A percentile compares a stretch with the other conserved stretches of the same genome.
phyloP scores from a whole-genome alignment of 176 grass and related monocot species.

The Paspalum notatum region DNA sequence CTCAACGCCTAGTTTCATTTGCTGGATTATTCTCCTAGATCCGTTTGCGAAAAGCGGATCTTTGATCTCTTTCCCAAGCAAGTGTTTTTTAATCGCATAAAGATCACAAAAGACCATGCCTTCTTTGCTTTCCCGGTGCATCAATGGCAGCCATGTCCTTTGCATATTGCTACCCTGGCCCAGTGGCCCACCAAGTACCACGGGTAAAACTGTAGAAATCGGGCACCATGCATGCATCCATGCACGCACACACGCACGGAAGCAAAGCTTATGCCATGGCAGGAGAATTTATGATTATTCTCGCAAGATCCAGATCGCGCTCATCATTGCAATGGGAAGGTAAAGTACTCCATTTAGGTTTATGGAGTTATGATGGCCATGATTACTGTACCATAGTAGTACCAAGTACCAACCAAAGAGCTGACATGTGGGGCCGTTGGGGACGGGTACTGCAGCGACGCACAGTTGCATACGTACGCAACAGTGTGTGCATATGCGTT shows the following conservation, averaged over 20 bases:
- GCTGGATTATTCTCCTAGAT: slow-evolving; percentile 16
- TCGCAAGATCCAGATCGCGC: slow-evolving; percentile 45
- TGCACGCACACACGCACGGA: background rate
- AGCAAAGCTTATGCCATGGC: slow-evolving; percentile 38
- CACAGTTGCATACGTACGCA: slow-evolving; percentile 44
- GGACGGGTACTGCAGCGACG: background rate
- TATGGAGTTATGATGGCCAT: slow-evolving; percentile 1
- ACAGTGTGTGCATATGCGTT: background rate
- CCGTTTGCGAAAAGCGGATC: slow-evolving; percentile 23
- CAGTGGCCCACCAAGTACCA: slow-evolving; percentile 2
- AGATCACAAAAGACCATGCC: slow-evolving; percentile 19
- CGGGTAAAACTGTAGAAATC: background rate
- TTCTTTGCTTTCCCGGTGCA: slow-evolving; percentile 30
- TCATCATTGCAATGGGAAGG: slow-evolving; percentile 41
- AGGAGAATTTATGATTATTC: slow-evolving; percentile 51
- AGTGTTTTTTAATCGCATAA: slow-evolving; percentile 17
- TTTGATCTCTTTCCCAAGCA: background rate
- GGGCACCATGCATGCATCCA: background rate
- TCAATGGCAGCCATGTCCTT: slow-evolving; percentile 32
- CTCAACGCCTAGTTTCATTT: background rate
- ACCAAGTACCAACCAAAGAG: no score
- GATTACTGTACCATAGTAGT: background rate
- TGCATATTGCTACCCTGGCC: background rate
- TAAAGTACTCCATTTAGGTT: slow-evolving; percentile 28
- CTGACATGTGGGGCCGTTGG: background rate